Percentiles rank a stretch among this genome's conserved stretches.
phyloP scores from a whole-genome alignment of 1,284 basidiomycete genomes.

The Pseudozyma sp. region DNA sequence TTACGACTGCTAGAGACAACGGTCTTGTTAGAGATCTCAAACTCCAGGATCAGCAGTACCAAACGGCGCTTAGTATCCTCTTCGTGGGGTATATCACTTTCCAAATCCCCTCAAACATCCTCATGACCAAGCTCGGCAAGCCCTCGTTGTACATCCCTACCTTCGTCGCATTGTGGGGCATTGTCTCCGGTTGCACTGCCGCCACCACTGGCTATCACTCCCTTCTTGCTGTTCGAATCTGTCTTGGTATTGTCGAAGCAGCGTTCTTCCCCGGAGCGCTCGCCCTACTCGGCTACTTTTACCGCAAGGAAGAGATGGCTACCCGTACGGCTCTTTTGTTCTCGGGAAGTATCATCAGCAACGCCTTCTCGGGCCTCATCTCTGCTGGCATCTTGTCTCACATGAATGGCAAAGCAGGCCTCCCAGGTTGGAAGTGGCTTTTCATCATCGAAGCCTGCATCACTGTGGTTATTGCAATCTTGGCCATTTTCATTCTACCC shows the following conservation, averaged over 20 bases:
- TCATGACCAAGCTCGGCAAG: conserved; percentile 64
- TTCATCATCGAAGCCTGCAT: conserved; percentile 58
- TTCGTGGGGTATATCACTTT: conserved; percentile 83
- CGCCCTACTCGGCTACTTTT: conserved; percentile 68
- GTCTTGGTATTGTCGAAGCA: conserved; percentile 66
- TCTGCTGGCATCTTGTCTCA: conserved; percentile 46
- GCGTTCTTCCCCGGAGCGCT: conserved; percentile 64
- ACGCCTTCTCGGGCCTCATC: conserved; percentile 61
- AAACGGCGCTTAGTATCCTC: conserved; percentile 78
- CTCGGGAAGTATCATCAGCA: conserved; percentile 55
- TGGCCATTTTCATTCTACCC: conserved; percentile 46
- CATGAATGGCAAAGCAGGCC: conserved; percentile 38
- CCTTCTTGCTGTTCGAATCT: conserved; percentile 64
- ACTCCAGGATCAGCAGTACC: conserved; percentile 51
- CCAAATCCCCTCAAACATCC: conserved; percentile 76
- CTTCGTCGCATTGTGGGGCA: conserved; percentile 56
- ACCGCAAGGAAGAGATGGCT: conserved; percentile 68
- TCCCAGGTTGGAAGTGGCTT: conserved; percentile 58
- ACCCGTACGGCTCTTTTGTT: conserved; percentile 67
- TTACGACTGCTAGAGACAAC: conserved; percentile 43
- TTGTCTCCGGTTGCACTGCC: conserved; percentile 57
- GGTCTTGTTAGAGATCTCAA: conserved; percentile 59
- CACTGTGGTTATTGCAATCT: conserved; percentile 37
- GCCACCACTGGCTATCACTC: conserved; percentile 62
- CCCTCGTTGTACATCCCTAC: conserved; percentile 63